Percentiles rank a stretch among this genome's conserved stretches.
Conservation (phyloP, 1,284 basidiomycete genomes). For the Quambalaria eucalypti region DNA sequence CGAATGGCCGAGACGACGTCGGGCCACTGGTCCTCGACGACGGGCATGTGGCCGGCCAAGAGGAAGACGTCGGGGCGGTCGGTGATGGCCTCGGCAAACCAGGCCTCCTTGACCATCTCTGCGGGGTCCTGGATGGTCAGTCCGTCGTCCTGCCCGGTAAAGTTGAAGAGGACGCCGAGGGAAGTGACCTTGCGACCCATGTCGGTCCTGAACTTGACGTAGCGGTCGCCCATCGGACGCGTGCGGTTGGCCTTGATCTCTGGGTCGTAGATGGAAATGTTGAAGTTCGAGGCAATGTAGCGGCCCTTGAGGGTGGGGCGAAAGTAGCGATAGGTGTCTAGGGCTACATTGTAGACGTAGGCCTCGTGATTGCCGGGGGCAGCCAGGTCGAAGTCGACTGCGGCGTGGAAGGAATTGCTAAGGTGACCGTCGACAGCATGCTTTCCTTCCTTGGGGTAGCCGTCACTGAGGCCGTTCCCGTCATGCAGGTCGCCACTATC, state of each 20-base stretch:
- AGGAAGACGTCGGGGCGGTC: conserved; percentile 38
- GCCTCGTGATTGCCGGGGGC: conserved; percentile 83
- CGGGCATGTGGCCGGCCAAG: conserved; percentile 42
- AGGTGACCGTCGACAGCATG: conserved; percentile 37
- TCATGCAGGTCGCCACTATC: conserved; percentile 43
- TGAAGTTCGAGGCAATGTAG: conserved; percentile 34
- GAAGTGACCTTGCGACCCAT: conserved; percentile 32
- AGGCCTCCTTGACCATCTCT: conserved; percentile 38
- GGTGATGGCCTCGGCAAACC: conserved; percentile 35
- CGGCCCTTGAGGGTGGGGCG: conserved; percentile 53
- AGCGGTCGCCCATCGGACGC: conserved; percentile 32
- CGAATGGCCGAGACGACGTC: conserved; percentile 32
- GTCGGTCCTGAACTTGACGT: conserved; percentile 26
- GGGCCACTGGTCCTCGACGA: conserved; percentile 37
- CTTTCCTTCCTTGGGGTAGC: conserved; percentile 24
- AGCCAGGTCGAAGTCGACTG: conserved; percentile 71
- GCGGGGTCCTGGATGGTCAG: conserved; percentile 29
- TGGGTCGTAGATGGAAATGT: conserved; percentile 21
- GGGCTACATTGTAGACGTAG: conserved; percentile 66
- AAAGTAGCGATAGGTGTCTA: conserved; percentile 71
- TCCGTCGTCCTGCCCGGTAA: conserved; percentile 30
- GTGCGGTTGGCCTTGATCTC: conserved; percentile 11
- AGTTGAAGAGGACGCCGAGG: conserved; percentile 40
- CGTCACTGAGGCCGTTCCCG: conserved; percentile 43
- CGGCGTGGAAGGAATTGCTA: conserved; percentile 51